Conservation (phyloP, 768 basidiomycete species). For the Collybiopsis luxurians region DNA sequence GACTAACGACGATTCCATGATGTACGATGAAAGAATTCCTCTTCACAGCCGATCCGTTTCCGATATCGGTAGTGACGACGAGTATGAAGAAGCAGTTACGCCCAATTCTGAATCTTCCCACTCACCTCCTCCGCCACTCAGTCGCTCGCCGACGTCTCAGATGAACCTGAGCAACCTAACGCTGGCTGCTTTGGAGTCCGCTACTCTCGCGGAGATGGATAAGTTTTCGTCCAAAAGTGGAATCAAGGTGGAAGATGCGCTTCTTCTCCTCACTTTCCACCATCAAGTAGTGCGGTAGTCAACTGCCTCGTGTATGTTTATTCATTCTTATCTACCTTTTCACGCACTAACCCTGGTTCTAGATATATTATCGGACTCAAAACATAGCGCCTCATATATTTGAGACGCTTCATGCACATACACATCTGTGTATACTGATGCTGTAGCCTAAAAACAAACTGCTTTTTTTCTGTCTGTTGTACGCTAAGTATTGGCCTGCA, state of each 20-base stretch:
- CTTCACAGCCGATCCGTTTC: slow-evolving; percentile 24
- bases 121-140: slow-evolving; percentile 25
- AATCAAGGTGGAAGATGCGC: slow-evolving; percentile 71
- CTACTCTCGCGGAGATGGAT: slow-evolving; percentile 46
- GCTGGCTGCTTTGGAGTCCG: slow-evolving; percentile 35
- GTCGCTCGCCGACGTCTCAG: slow-evolving; percentile 25
- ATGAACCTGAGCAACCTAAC: slow-evolving; percentile 29
- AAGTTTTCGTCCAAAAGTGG: slow-evolving; percentile 47
- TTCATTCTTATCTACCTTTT: not conserved
- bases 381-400: too few relatives aligned
- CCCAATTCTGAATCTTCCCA: slow-evolving; percentile 56
- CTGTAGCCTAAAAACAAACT: slow-evolving; percentile 4
- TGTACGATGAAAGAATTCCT: slow-evolving; percentile 45
- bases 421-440: not conserved
- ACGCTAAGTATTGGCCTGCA: not conserved
- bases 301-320: slow-evolving; percentile 9
- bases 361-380: not conserved
- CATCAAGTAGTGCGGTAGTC: slow-evolving; percentile 57
- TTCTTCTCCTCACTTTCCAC: slow-evolving; percentile 73
- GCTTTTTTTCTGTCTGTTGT: not conserved
- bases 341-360: not conserved
- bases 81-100: slow-evolving; percentile 72
- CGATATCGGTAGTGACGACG: slow-evolving; percentile 67
- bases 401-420: not conserved
- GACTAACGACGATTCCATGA: slow-evolving; percentile 44